Conservation (phyloP, 306 rosid genomes). For the Malus sieversii region DNA sequence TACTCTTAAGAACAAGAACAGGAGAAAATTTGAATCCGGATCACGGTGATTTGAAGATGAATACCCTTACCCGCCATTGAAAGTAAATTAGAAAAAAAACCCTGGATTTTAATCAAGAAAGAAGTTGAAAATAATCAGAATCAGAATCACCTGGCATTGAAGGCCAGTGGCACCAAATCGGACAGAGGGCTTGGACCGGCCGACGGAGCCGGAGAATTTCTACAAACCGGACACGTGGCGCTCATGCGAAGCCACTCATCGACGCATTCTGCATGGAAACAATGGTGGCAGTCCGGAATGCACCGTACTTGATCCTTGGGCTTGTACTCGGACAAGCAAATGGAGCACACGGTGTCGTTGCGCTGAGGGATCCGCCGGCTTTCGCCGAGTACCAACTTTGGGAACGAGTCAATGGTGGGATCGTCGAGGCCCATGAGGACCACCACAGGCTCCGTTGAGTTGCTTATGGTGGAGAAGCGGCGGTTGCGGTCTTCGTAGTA, state of each 20-base stretch:
- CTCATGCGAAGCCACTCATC: conserved; percentile 54
- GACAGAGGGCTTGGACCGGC: conserved; percentile 35
- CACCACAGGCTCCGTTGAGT: neutral
- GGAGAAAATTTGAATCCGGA: no score
- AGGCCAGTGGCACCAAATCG: conserved; percentile 51
- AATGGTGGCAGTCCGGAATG: conserved; percentile 56
- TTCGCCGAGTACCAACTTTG: conserved; percentile 46
- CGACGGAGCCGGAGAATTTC: conserved; percentile 60
- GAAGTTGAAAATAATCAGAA: neutral
- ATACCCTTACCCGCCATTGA: no score
- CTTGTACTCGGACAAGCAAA: conserved; percentile 45
- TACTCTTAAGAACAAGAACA: no score
- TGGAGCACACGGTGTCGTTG: conserved; percentile 44
- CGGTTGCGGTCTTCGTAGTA: neutral
- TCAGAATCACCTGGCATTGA: conserved; percentile 40
- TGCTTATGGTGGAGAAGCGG: neutral
- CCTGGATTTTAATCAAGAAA: neutral
- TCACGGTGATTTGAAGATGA: no score
- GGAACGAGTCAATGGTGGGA: conserved; percentile 39
- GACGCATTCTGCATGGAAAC: conserved; percentile 50
- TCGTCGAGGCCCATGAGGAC: conserved; percentile 43
- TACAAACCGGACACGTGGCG: conserved; percentile 59
- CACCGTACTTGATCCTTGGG: conserved; percentile 42
- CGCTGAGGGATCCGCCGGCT: conserved; percentile 44
- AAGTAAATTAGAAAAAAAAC: no score